These are phyloP conservation scores for Centrapalus pauciflorus DNA, from an alignment of 129 eudicot species.

Conservation along the genomic window DNA sequence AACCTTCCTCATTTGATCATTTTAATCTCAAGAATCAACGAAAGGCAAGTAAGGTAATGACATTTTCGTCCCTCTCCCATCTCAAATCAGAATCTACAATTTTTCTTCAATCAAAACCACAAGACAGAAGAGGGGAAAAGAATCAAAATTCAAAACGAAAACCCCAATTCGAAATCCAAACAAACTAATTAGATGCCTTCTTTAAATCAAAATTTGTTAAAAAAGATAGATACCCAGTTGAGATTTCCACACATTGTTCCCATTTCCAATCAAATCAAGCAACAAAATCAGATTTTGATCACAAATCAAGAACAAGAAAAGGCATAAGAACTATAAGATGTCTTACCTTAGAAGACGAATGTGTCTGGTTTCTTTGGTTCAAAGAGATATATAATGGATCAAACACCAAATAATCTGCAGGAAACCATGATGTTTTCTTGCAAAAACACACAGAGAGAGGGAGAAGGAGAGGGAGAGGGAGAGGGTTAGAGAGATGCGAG, in stretches of 20 bases:
- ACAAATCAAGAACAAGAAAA: slow-evolving; percentile 14
- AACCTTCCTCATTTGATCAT: slow-evolving; percentile 1
- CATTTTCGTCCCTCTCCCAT: background rate
- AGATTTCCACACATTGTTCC: slow-evolving; percentile 2
- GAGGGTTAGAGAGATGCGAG: too few species aligned
- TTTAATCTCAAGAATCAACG: slow-evolving; percentile 17
- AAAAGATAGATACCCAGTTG: slow-evolving; percentile 10
- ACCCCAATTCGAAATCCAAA: slow-evolving; percentile 9
- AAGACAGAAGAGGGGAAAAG: background rate
- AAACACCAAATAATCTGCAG: slow-evolving; percentile 15
- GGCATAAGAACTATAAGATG: background rate
- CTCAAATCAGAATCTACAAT: slow-evolving; percentile 7
- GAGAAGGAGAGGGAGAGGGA: background rate
- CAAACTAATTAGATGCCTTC: background rate
- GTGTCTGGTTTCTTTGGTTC: slow-evolving; percentile 18
- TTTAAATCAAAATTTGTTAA: slow-evolving; percentile 5
- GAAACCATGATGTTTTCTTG: slow-evolving; percentile 24
- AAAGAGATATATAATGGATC: slow-evolving; percentile 21
- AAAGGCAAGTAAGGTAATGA: slow-evolving; percentile 5
- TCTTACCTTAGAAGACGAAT: slow-evolving; percentile 29
- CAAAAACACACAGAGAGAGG: slow-evolving; percentile 13
- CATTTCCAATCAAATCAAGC: slow-evolving; percentile 4
- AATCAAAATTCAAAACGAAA: background rate
- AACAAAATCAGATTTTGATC: slow-evolving; percentile 8
- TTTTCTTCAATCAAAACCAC: slow-evolving; percentile 1